Base-by-base conservation (phyloP, 345 rosid genomes). In the Sisymbrium irio region DNA sequence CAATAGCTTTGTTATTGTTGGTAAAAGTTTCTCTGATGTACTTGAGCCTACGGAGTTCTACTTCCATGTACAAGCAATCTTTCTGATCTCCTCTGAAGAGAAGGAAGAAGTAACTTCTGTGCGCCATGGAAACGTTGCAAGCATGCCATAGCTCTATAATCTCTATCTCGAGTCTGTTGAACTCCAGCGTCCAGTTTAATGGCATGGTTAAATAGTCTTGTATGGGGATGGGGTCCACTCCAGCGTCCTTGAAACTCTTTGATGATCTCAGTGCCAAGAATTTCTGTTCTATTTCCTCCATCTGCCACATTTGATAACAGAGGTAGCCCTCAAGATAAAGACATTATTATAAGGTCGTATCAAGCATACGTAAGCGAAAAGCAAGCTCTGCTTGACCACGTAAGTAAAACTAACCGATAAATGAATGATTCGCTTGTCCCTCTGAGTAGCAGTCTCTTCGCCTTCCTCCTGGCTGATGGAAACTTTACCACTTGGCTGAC, bases 51-150 rank as follows among this genome's bases (percentile, higher is more conserved):
- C 90, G 85, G 66, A 78, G 87, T 82, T 95, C 99, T 17, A 88
- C 97, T 75, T 92, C 97, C 96, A 92, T 79, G 82, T 92, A 92
- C 75, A 90, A 80, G 9, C 86, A 84, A 75, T 95, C 96, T 56
- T 85, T 74, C 15, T 85, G 87, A 77, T 90, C 93, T 46, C 97
- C 97, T 71, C 87, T 87, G 68, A 88, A 86, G 41, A 87, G 82
- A 71, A 91, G 84, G 81, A 85, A 92, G 82, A 92, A 92, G 88
- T 95, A 90, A 81, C 91, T 85, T 78, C 97, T 82, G 81, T 95
- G 99, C 55, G 85, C 86, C 86, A 92, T 74, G 42, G 96, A 82
- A 32, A 90, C 84, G 55, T 84, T 87, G 83, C 97, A 90, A 53
- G 70, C 81, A 68, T 92, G 85, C 98, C 98, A 90, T 22, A 92